Conservation (phyloP, 805 yeast species). For the Naumovozyma castellii region DNA sequence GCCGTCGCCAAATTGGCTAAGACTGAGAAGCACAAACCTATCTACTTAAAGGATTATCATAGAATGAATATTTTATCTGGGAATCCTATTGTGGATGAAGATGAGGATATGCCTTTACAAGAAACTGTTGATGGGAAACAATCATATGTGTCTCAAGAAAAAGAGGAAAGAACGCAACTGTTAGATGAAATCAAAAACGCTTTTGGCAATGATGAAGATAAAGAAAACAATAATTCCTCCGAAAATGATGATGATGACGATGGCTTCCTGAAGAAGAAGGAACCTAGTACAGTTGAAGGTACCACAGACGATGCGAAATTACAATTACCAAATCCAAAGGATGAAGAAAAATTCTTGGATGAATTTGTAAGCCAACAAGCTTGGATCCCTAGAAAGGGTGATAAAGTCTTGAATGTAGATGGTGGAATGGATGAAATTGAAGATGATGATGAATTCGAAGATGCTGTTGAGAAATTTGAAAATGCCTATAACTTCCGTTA, state of each 20-base stretch:
- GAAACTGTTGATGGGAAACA: constrained; percentile 35
- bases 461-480: constrained; percentile 85
- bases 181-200: constrained; percentile 69
- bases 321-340: constrained; percentile 54
- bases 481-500: constrained; percentile 89
- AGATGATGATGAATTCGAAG: constrained; percentile 82
- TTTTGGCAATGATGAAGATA: constrained; percentile 40
- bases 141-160: constrained; percentile 67
- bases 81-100: constrained; percentile 45
- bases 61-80: constrained; percentile 73
- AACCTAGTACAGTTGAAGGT: constrained; percentile 21
- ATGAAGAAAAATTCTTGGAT: constrained; percentile 57
- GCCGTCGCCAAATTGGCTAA: constrained; percentile 26
- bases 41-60: constrained; percentile 87
- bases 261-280: constrained; percentile 49
- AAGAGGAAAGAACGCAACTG: constrained; percentile 65
- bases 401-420: constrained; percentile 41
- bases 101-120: constrained; percentile 32
- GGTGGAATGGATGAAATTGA: constrained; percentile 36
- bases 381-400: constrained; percentile 75
- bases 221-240: constrained; percentile 34
- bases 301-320: constrained; percentile 16
- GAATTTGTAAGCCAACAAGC: constrained; percentile 71
- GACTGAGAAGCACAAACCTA: constrained; percentile 51
- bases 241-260: constrained; percentile 36